Percentiles rank a stretch among this genome's conserved stretches.
phyloP scores from a whole-genome alignment of 345 rosid genomes.

The Noccaea caerulescens region DNA sequence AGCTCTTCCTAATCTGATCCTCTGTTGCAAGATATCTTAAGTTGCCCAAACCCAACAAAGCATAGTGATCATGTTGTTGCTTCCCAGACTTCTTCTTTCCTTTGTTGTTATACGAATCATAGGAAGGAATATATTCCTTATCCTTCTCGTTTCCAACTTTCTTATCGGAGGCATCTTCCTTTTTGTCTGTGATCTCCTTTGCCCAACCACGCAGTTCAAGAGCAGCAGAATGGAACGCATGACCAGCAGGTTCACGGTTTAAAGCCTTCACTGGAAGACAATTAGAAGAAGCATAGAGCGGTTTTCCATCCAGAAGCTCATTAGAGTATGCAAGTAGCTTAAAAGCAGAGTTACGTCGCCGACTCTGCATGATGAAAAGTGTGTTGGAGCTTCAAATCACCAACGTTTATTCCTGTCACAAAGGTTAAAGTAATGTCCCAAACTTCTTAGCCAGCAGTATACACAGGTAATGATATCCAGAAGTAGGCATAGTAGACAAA shows the following conservation, averaged over 20 bases:
- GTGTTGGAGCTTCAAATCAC: slow-evolving; percentile 13
- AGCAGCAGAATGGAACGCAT: slow-evolving; percentile 80
- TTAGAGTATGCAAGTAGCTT: slow-evolving; percentile 67
- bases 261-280: slow-evolving; percentile 75
- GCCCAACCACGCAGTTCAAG: slow-evolving; percentile 77
- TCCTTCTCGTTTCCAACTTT: slow-evolving; percentile 65
- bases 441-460: slow-evolving; percentile 21
- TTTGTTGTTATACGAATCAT: slow-evolving; percentile 62
- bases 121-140: slow-evolving; percentile 60
- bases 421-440: not conserved
- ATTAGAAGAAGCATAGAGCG: slow-evolving; percentile 69
- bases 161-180: slow-evolving; percentile 48
- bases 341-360: slow-evolving; percentile 47
- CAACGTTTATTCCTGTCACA: slow-evolving; percentile 23
- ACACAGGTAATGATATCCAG: not conserved
- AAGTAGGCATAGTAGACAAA: not conserved
- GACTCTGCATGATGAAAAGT: slow-evolving; percentile 39
- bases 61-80: slow-evolving; percentile 92
- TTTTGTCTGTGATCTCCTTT: slow-evolving; percentile 44
- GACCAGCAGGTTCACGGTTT: slow-evolving; percentile 91
- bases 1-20: slow-evolving; percentile 89
- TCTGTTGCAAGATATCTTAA: slow-evolving; percentile 94
- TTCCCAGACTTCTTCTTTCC: slow-evolving; percentile 72
- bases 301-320: slow-evolving; percentile 72
- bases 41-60: slow-evolving; percentile 81